Conservation (phyloP, 1,284 basidiomycete species). For the Sutorius eximius region DNA sequence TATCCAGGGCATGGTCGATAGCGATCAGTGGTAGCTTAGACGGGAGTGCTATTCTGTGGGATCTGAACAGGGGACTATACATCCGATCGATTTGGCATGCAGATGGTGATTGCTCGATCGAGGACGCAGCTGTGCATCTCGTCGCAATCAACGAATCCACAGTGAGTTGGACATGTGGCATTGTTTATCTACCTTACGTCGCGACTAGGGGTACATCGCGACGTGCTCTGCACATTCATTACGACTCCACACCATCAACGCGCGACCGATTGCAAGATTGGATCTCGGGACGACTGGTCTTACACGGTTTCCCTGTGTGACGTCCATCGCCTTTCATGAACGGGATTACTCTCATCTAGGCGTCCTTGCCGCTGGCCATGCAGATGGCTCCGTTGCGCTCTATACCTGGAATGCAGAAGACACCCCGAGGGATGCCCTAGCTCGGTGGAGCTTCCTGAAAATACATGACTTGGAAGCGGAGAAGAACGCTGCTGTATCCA, state of each 20-base stretch:
- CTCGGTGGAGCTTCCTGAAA: slow-evolving; percentile 71
- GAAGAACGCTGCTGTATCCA: slow-evolving; percentile 40
- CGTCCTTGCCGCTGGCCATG: slow-evolving; percentile 66
- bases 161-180: slow-evolving; percentile 44
- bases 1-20: slow-evolving; percentile 82
- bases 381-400: slow-evolving; percentile 66
- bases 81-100: slow-evolving; percentile 75
- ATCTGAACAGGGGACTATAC: slow-evolving; percentile 81
- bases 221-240: slow-evolving; percentile 71
- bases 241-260: slow-evolving; percentile 82
- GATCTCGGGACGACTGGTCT: slow-evolving; percentile 52
- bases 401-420: slow-evolving; percentile 75
- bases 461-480: slow-evolving; percentile 60
- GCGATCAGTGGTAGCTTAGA: slow-evolving; percentile 85
- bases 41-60: slow-evolving; percentile 87
- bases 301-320: slow-evolving; percentile 48
- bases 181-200: neutral
- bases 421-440: slow-evolving; percentile 60
- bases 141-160: slow-evolving; percentile 85
- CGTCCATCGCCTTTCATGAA: slow-evolving; percentile 76
- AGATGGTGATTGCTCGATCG: slow-evolving; percentile 34
- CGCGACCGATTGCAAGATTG: slow-evolving; percentile 63
- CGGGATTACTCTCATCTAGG: slow-evolving; percentile 73
- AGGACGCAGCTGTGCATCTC: slow-evolving; percentile 56
- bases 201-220: slow-evolving; percentile 73